Percentiles rank a stretch among this genome's conserved stretches.
Conservation (phyloP, 2,329 filamentous ascomycete species). For the Aspergillus luchuensis region DNA sequence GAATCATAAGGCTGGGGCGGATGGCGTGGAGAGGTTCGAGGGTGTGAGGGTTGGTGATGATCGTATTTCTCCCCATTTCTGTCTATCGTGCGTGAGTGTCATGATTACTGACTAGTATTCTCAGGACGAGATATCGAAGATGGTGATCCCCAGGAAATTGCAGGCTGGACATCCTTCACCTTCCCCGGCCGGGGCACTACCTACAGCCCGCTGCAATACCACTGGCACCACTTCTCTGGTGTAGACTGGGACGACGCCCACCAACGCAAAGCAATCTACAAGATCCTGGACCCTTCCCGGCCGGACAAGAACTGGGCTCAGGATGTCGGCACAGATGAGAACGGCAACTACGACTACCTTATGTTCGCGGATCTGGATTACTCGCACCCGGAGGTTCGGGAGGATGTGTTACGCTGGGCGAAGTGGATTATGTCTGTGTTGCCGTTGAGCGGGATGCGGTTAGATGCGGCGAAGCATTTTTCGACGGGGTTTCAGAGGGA, state of each 20-base stretch:
- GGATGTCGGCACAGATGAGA: slow-evolving; percentile 59
- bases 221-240: slow-evolving; percentile 68
- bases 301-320: slow-evolving; percentile 60
- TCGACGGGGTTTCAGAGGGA: slow-evolving; percentile 65
- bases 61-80: slow-evolving; percentile 26
- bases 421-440: slow-evolving; percentile 66
- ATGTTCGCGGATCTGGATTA: slow-evolving; percentile 75
- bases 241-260: slow-evolving; percentile 65
- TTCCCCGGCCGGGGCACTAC: slow-evolving; percentile 63
- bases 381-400: slow-evolving; percentile 61
- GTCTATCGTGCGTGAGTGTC: not conserved
- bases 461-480: slow-evolving; percentile 75
- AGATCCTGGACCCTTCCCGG: slow-evolving; percentile 55
- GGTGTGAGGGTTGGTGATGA: slow-evolving; percentile 65
- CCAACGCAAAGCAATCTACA: slow-evolving; percentile 64
- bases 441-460: slow-evolving; percentile 65
- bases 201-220: slow-evolving; percentile 65
- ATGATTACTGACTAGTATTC: not conserved
- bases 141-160: not conserved
- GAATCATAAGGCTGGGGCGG: slow-evolving; percentile 71
- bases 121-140: slow-evolving; percentile 15
- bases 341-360: slow-evolving; percentile 69
- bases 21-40: slow-evolving; percentile 62
- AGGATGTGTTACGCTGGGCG: slow-evolving; percentile 68
- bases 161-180: slow-evolving; percentile 65